phyloP scores from a whole-genome alignment of 129 eudicot species.

The Oenanthe sinensis region DNA sequence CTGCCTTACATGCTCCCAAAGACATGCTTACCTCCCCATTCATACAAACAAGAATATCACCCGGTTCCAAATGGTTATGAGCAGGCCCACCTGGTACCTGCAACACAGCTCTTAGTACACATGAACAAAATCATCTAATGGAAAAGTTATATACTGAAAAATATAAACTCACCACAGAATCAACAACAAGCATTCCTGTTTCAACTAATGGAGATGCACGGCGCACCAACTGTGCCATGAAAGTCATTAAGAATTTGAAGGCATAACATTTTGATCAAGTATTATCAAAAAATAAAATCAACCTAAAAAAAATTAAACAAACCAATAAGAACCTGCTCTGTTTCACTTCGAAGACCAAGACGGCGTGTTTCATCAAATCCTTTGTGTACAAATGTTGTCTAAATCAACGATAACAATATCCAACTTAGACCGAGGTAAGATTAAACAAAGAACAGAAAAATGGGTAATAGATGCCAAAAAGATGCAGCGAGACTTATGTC shows the following conservation, averaged over 20 bases:
- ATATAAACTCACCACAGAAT: conserved; percentile 66
- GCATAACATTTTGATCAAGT: not conserved
- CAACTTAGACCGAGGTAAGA: conserved; percentile 16
- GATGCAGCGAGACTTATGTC: not conserved
- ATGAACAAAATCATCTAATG: conserved; percentile 6
- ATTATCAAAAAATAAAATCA: not conserved
- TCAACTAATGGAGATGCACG: conserved; percentile 81
- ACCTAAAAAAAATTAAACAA: not conserved
- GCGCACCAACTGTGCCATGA: conserved; percentile 64
- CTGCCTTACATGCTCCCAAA: not conserved
- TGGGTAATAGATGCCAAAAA: not conserved
- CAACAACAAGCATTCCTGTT: conserved; percentile 99
- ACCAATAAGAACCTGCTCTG: conserved; percentile 57
- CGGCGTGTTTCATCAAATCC: conserved; percentile 97
- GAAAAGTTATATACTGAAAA: conserved; percentile 8
- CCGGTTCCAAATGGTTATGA: conserved; percentile 74
- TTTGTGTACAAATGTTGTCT: conserved; percentile 86
- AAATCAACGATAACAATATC: conserved; percentile 15
- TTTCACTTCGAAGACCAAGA: conserved; percentile 76
- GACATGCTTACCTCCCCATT: conserved; percentile 56
- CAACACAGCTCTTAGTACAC: conserved; percentile 16
- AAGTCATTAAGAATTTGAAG: conserved; percentile 12
- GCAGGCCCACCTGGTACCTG: conserved; percentile 99
- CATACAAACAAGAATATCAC: conserved; percentile 78
- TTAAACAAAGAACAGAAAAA: not conserved